These are phyloP conservation scores for Cavenderia fasciculata DNA, from an alignment of 78 protist genomes.

Conservation along the genomic window DNA sequence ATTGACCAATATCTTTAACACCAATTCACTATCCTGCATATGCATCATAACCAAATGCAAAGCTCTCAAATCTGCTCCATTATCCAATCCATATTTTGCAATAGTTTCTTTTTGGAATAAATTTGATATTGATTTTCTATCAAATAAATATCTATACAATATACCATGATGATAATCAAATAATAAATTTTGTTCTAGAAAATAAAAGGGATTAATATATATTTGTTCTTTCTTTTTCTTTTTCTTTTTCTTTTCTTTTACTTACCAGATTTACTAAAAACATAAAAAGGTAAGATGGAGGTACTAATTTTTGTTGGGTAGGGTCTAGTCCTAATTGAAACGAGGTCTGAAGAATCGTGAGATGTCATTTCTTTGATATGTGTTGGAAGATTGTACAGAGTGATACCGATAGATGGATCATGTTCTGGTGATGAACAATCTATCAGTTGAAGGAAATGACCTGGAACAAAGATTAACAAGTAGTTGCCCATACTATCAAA, in stretches of 20 bases:
- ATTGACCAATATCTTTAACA: not conserved
- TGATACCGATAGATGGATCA: slow-evolving; percentile 55
- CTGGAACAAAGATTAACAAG: slow-evolving; percentile 46
- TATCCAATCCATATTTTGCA: slow-evolving; percentile 7
- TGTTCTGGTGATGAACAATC: slow-evolving; percentile 64
- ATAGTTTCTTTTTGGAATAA: slow-evolving; percentile 16
- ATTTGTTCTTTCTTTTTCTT: not conserved
- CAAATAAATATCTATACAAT: slow-evolving; percentile 46
- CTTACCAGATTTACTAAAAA: not conserved
- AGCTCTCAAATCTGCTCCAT: slow-evolving; percentile 41
- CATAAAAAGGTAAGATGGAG: slow-evolving; percentile 42
- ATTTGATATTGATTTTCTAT: slow-evolving; percentile 29
- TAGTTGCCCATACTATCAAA: slow-evolving; percentile 43
- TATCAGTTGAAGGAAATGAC: slow-evolving; percentile 45
- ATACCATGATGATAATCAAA: slow-evolving; percentile 61
- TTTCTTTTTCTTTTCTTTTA: not conserved
- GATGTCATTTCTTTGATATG: not conserved
- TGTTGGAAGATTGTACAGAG: slow-evolving; percentile 32
- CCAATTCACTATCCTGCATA: slow-evolving; percentile 28
- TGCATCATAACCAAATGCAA: slow-evolving; percentile 52
- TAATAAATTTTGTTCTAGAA: slow-evolving; percentile 21
- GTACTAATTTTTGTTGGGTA: slow-evolving; percentile 13
- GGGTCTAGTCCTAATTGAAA: slow-evolving; percentile 28
- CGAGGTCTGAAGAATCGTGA: slow-evolving; percentile 43
- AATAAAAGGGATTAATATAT: not conserved